Evolutionary conservation across 1,284 basidiomycete species (phyloP), one percentile per base, ranked within the genome.

Genomic region (Laetiporus sulphureus): DNA sequence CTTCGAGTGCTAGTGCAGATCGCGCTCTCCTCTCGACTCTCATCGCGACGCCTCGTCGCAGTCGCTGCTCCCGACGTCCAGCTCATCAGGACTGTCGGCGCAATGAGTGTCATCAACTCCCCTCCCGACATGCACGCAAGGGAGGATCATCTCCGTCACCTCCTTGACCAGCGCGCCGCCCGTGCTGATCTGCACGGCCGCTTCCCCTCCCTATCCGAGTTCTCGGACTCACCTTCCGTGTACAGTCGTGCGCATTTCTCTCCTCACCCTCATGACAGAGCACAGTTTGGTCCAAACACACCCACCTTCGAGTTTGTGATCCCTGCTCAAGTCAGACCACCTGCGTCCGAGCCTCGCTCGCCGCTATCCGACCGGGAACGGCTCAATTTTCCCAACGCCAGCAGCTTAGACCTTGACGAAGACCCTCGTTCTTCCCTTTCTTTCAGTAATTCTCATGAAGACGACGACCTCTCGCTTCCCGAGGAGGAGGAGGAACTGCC

Each of bases 141-240:
- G 53, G 66, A 75, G 47, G 67, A 69, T 60, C 69, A 75, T 53
- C 57, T 76, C 50, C 64, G 69, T 45, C 62, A 56, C 42, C 67
- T 79, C 43, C 67, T 77, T 48, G 76, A 77, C 63, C 71, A 74
- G 59, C 75, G 75, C 42, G 61, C 68, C 38, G 66, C 68, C 44
- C 71, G 71, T 48, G 69, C 72, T 34, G 66, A 71, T 56, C 46
- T 60, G 35, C 70, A 69, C 50, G 61, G 65, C 54, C 72, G 69
- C 40, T 72, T 72, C 52, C 71, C 73, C 41, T 69, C 75, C 40
- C 56, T 73, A 48, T 70, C 78, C 27, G 71, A 79, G 49, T 71
- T 71, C 50, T 69, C 75, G 34, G 80, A 83, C 59, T 74, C 81
- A 44, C 79, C 80, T 52, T 84, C 82, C 34, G 63, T 83, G 49